Percentiles rank a stretch among this genome's conserved stretches.
Conservation (phyloP, 306 rosid species). For the Corylus americana region DNA sequence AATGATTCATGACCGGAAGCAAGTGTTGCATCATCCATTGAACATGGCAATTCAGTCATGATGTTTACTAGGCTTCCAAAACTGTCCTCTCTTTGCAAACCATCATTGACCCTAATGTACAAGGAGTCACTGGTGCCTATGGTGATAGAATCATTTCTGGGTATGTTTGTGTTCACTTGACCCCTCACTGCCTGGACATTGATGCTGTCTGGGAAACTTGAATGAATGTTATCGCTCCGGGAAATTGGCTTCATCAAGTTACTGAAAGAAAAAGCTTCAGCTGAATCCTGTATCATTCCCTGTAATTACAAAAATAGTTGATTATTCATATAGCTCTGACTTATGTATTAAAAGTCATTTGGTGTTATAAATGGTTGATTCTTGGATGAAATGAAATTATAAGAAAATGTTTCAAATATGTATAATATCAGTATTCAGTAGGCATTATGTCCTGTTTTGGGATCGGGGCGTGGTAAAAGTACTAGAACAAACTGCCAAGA, state of each 20-base stretch:
- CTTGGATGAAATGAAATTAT: neutral
- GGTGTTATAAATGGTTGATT: too few species aligned
- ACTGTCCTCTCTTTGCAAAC: constrained; percentile 81
- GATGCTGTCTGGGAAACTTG: constrained; percentile 37
- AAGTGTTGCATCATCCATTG: constrained; percentile 47
- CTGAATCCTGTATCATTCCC: constrained; percentile 48
- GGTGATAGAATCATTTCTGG: constrained; percentile 36
- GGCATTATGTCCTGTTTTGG: too few species aligned
- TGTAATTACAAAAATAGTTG: constrained; percentile 29
- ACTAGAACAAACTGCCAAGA: too few species aligned
- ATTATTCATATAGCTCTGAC: too few species aligned
- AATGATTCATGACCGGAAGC: constrained; percentile 50
- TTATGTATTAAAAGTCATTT: too few species aligned
- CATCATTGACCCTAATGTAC: constrained; percentile 39
- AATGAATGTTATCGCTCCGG: constrained; percentile 34
- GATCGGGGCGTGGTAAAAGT: too few species aligned
- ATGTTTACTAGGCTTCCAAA: constrained; percentile 82
- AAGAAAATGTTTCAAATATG: neutral
- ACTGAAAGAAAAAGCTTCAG: constrained; percentile 41
- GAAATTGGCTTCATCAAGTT: constrained; percentile 40
- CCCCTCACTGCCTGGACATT: constrained; percentile 36
- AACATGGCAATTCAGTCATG: constrained; percentile 55
- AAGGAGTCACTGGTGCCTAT: constrained; percentile 33
- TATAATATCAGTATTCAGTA: too few species aligned
- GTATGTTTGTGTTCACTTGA: constrained; percentile 47